Conservation (phyloP, 768 basidiomycete genomes). For the Lactarius quietus region DNA sequence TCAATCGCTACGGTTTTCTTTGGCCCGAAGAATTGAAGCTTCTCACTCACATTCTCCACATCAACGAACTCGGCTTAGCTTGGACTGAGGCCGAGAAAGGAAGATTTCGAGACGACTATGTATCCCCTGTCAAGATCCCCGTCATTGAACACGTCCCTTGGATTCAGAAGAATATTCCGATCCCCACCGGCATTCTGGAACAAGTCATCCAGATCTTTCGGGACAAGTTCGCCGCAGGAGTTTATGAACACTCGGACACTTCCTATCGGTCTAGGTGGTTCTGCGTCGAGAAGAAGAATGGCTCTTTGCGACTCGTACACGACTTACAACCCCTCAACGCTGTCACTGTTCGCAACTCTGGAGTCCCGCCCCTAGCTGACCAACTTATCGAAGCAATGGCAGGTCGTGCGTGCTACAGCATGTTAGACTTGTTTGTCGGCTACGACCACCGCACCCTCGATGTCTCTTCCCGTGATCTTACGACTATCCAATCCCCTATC, state of each 20-base stretch:
- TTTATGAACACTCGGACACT: conserved; percentile 29
- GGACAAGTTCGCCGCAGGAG: conserved; percentile 27
- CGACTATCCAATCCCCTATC: neutral
- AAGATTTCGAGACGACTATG: neutral
- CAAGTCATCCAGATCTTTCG: too few relatives aligned
- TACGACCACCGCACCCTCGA: neutral
- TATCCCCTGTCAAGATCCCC: too few relatives aligned
- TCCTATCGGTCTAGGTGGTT: neutral
- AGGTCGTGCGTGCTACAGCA: conserved; percentile 24
- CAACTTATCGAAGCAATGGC: conserved; percentile 30
- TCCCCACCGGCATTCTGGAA: too few relatives aligned
- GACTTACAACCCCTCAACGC: conserved; percentile 30
- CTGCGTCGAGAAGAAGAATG: neutral
- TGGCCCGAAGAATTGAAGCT: conserved; percentile 31
- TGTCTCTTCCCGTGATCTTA: neutral
- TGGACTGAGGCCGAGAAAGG: neutral
- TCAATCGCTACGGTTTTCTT: neutral
- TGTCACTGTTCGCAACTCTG: conserved; percentile 26
- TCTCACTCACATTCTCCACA: conserved; percentile 30
- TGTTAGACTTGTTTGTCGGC: neutral
- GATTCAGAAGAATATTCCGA: too few relatives aligned
- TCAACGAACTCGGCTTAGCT: conserved; percentile 36
- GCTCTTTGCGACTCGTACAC: conserved; percentile 26
- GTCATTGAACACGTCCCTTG: too few relatives aligned
- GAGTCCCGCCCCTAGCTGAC: conserved; percentile 3